Percentiles rank a stretch among this genome's conserved stretches.
Conservation (phyloP, 495 filamentous ascomycete species). For the Trichoderma gamsii region DNA sequence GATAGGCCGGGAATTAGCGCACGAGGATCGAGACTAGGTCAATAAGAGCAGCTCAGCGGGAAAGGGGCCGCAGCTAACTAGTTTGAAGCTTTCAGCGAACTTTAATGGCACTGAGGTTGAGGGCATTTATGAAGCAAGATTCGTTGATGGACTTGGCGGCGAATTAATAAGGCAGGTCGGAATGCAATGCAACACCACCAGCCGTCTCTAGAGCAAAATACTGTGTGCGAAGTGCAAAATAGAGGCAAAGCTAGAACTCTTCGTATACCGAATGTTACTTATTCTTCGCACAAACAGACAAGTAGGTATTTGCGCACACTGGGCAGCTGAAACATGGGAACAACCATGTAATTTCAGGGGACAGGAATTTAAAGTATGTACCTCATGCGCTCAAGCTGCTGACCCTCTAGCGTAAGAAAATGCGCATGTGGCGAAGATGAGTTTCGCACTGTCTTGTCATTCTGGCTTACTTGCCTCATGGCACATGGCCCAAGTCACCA, state of each 20-base stretch:
- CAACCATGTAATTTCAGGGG: not conserved
- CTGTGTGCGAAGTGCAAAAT: not conserved
- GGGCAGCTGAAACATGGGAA: not conserved
- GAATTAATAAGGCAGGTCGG: not conserved
- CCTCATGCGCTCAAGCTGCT: not conserved
- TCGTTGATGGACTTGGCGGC: not conserved
- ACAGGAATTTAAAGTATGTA: not conserved
- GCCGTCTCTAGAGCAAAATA: not conserved
- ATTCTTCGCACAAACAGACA: not conserved
- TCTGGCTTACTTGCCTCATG: not conserved
- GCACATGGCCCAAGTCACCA: not conserved
- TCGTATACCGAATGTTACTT: not conserved
- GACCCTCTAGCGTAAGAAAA: not conserved
- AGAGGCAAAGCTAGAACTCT: not conserved
- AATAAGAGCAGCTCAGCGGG: not conserved
- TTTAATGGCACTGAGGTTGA: not conserved
- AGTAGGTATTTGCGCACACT: not conserved
- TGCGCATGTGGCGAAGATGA: slow-evolving; percentile 8
- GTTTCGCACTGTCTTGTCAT: not conserved
- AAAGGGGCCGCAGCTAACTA: not conserved
- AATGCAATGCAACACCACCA: slow-evolving; percentile 1
- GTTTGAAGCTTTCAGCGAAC: not conserved
- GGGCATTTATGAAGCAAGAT: not conserved
- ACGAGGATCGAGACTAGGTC: not conserved
- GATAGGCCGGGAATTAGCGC: not conserved